A percentile compares a stretch with the other conserved stretches of the same genome.
Conservation (phyloP, 371 early-diverging fungal species). For the Thermomucor indicae-seudaticae region DNA sequence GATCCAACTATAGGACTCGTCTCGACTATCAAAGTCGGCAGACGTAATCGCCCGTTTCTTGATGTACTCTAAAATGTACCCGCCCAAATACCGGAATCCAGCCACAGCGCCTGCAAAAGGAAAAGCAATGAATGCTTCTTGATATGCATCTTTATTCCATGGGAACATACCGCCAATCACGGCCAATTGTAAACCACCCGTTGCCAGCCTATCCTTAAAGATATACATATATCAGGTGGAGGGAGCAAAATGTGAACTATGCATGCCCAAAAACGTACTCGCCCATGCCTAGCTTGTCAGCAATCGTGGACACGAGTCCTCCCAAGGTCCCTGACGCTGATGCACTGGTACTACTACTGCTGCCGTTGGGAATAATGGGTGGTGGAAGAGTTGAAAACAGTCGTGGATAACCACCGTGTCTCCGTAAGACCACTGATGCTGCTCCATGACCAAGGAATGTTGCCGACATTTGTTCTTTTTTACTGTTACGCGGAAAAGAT, state of each 20-base stretch:
- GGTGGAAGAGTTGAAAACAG: slow-evolving; percentile 1
- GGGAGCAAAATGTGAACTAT: background rate
- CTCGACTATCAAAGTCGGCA: slow-evolving; percentile 59
- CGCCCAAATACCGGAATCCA: slow-evolving; percentile 44
- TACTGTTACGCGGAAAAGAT: too few species aligned
- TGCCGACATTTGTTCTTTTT: too few species aligned
- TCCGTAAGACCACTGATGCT: background rate
- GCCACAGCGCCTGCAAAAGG: slow-evolving; percentile 20
- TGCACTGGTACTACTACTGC: too few species aligned
- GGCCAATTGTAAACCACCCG: slow-evolving; percentile 43
- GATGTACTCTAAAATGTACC: slow-evolving; percentile 42
- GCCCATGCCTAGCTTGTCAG: slow-evolving; percentile 50
- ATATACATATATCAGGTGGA: background rate
- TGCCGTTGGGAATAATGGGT: background rate
- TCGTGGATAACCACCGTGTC: slow-evolving; percentile 1
- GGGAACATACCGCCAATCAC: slow-evolving; percentile 32
- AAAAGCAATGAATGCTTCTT: background rate
- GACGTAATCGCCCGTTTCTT: slow-evolving; percentile 53
- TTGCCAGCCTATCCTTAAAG: slow-evolving; percentile 39
- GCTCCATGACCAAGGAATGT: background rate
- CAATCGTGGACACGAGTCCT: slow-evolving; percentile 33
- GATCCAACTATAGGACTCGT: slow-evolving; percentile 58
- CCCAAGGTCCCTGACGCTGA: slow-evolving; percentile 22
- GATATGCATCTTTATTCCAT: background rate
- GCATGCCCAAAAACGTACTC: slow-evolving; percentile 29